A percentile compares a stretch with the other conserved stretches of the same genome.
Evolutionary conservation across 345 rosid genomes (phyloP).

Genomic region (Noccaea bulbosa): DNA sequence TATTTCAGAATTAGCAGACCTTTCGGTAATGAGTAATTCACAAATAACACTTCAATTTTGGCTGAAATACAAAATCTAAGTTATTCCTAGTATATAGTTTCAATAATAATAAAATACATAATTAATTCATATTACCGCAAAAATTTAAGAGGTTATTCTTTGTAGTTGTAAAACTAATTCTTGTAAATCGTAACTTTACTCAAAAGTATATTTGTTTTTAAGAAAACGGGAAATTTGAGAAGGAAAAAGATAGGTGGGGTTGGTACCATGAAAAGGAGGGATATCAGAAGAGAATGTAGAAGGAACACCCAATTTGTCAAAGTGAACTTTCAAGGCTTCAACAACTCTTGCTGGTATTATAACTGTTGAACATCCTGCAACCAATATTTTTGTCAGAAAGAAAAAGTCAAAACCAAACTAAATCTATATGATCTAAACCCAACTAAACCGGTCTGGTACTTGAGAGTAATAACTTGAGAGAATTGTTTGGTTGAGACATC

Average conservation of each 20-base stretch:
- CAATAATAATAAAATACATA: background rate
- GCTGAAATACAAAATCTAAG: background rate
- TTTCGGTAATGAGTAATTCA: background rate
- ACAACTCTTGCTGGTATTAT: slow-evolving; percentile 85
- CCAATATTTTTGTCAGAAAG: slow-evolving; percentile 16
- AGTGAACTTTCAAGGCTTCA: slow-evolving; percentile 75
- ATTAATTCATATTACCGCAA: background rate
- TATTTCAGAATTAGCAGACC: background rate
- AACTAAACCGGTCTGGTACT: slow-evolving; percentile 10
- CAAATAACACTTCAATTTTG: background rate
- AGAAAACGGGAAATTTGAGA: background rate
- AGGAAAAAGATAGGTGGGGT: slow-evolving; percentile 16
- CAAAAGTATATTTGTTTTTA: background rate
- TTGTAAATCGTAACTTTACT: slow-evolving; percentile 15
- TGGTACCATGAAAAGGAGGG: slow-evolving; percentile 57
- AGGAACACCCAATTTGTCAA: slow-evolving; percentile 65
- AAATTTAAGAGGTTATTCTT: background rate
- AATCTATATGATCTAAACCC: slow-evolving; percentile 11
- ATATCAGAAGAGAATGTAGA: slow-evolving; percentile 48
- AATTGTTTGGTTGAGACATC: slow-evolving; percentile 38
- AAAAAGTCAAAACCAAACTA: slow-evolving; percentile 19
- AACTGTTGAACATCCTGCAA: slow-evolving; percentile 73
- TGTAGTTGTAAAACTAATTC: background rate
- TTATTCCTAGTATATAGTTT: background rate
- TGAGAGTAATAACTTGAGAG: slow-evolving; percentile 1